phyloP scores from a whole-genome alignment of 345 rosid species.

The Alliaria petiolata region DNA sequence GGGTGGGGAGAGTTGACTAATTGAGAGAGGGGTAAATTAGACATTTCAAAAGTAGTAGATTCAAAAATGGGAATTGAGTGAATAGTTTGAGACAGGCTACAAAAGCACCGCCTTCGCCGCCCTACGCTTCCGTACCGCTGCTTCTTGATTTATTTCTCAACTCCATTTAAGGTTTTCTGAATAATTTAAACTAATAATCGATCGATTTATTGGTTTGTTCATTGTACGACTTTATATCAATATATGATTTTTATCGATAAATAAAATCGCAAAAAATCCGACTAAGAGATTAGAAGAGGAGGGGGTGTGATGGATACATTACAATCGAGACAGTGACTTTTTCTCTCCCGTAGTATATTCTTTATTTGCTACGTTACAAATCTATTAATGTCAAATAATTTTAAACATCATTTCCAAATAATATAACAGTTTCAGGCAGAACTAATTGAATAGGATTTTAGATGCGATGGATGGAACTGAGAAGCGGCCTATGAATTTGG shows the following conservation, averaged over 20 bases:
- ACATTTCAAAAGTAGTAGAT: neutral
- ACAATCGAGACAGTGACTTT: conserved; percentile 25
- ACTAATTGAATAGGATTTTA: neutral
- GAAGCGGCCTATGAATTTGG: neutral
- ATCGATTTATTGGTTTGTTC: neutral
- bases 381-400: conserved; percentile 15
- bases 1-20: conserved; percentile 32
- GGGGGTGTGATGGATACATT: conserved; percentile 17
- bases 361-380: conserved; percentile 26
- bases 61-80: conserved; percentile 2
- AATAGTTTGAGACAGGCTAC: conserved; percentile 27
- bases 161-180: neutral
- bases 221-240: too few relatives aligned
- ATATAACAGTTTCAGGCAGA: conserved; percentile 8
- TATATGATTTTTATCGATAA: neutral
- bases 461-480: neutral
- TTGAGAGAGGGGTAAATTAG: neutral
- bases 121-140: conserved; percentile 30
- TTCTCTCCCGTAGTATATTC: conserved; percentile 1
- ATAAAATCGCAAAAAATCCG: too few relatives aligned
- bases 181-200: conserved; percentile 10
- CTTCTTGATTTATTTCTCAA: neutral
- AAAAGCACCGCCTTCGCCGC: conserved; percentile 32
- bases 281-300: neutral
- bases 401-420: conserved; percentile 10